Evolutionary conservation across 176 grass and related monocot species (phyloP).

Genomic region (Canna indica): DNA sequence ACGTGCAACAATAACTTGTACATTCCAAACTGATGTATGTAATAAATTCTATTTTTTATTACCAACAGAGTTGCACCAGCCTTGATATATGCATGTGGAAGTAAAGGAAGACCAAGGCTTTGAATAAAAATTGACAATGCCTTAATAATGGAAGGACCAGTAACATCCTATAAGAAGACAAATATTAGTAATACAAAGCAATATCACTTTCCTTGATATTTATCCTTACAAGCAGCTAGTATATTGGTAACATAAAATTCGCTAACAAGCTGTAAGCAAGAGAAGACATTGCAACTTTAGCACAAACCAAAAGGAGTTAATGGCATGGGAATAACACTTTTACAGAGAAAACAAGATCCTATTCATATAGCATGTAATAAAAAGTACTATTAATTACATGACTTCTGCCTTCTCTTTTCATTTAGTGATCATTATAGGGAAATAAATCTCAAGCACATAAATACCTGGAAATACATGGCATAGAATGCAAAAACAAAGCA

Average conservation of each 20-base stretch:
- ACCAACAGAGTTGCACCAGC: slow-evolving; percentile 16
- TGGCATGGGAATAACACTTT: background rate
- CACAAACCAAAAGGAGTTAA: background rate
- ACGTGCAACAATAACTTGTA: background rate
- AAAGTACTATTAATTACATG: too few species aligned
- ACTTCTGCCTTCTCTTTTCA: too few species aligned
- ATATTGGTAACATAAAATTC: background rate
- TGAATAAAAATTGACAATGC: background rate
- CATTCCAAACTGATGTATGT: background rate
- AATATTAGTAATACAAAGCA: background rate
- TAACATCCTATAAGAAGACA: slow-evolving; percentile 4
- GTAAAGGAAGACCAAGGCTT: slow-evolving; percentile 7
- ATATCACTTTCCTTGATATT: background rate
- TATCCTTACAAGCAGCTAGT: background rate
- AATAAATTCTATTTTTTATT: background rate
- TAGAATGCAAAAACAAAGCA: too few species aligned
- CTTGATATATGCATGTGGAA: slow-evolving; percentile 11
- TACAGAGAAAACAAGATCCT: too few species aligned
- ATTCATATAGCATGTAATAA: too few species aligned
- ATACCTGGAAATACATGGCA: too few species aligned
- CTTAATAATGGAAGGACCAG: slow-evolving; percentile 1
- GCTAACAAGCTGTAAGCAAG: background rate
- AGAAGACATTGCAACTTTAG: background rate
- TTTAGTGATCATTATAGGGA: too few species aligned
- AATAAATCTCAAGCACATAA: too few species aligned